phyloP scores from a whole-genome alignment of 2,329 filamentous ascomycete species.

The Fusarium neocosmosporiellum region DNA sequence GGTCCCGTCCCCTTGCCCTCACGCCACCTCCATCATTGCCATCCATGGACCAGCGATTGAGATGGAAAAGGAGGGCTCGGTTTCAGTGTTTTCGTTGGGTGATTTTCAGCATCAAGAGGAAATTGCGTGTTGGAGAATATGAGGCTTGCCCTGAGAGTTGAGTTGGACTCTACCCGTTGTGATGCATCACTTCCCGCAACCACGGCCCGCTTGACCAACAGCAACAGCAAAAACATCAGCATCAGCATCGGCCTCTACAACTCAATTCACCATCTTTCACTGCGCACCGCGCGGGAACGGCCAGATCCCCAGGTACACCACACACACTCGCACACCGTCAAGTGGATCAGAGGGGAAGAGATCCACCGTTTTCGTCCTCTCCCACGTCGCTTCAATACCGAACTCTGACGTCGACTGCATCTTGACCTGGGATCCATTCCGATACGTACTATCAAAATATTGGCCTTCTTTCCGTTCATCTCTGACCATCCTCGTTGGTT shows the following conservation, averaged over 20 bases:
- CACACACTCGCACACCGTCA: conserved; percentile 2
- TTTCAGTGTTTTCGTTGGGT: background rate
- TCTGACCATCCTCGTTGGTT: conserved; percentile 22
- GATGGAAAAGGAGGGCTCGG: background rate
- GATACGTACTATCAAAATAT: conserved; percentile 5
- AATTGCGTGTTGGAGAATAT: background rate
- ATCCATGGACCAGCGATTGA: background rate
- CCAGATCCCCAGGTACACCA: conserved; percentile 17
- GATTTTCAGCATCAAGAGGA: background rate
- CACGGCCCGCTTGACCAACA: background rate
- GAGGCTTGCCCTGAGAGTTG: background rate
- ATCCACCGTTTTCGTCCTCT: conserved; percentile 27
- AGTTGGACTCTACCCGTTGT: background rate
- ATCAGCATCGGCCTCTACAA: background rate
- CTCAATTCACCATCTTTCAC: background rate
- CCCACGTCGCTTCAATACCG: background rate
- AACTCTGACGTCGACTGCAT: conserved; percentile 34
- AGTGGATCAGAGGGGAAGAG: conserved; percentile 19
- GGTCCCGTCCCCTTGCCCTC: conserved; percentile 5
- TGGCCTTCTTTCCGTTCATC: background rate
- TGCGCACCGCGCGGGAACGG: conserved; percentile 3
- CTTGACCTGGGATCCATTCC: background rate
- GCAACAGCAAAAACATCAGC: background rate
- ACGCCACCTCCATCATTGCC: conserved; percentile 13
- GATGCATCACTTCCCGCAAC: background rate